These are phyloP conservation scores for Leccinum longicurvipes DNA, from an alignment of 768 basidiomycete genomes.

Conservation along the genomic window DNA sequence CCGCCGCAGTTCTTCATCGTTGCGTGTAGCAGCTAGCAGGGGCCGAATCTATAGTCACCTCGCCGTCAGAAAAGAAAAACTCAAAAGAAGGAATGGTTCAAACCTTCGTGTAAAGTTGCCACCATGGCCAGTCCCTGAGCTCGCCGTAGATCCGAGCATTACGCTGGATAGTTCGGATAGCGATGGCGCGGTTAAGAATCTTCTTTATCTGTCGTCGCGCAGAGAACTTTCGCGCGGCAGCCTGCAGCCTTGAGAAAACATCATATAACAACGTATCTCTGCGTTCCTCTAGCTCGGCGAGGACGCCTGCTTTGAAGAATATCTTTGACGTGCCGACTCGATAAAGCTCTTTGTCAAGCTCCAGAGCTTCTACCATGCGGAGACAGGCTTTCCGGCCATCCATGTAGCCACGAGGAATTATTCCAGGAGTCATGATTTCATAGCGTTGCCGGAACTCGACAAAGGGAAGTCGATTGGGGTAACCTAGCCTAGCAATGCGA, in stretches of 20 bases:
- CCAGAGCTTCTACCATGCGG: conserved; percentile 85
- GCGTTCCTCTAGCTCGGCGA: conserved; percentile 93
- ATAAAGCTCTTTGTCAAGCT: conserved; percentile 80
- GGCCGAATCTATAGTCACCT: conserved; percentile 70
- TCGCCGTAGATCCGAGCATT: conserved; percentile 92
- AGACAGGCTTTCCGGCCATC: conserved; percentile 93
- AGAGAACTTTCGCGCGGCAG: conserved; percentile 79
- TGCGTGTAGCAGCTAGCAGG: conserved; percentile 85
- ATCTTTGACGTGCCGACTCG: conserved; percentile 96
- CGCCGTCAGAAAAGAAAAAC: conserved; percentile 4
- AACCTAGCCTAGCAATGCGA: conserved; percentile 94
- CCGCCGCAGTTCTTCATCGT: conserved; percentile 85
- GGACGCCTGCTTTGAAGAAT: conserved; percentile 97
- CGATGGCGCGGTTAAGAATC: conserved; percentile 86
- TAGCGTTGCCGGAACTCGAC: conserved; percentile 97
- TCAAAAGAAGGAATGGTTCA: neutral
- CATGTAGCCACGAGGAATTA: conserved; percentile 95
- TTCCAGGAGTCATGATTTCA: conserved; percentile 90
- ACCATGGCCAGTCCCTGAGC: conserved; percentile 97
- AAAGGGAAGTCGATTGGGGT: conserved; percentile 95
- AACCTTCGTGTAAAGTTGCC: conserved; percentile 95
- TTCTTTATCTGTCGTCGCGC: conserved; percentile 92
- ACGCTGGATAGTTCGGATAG: conserved; percentile 88
- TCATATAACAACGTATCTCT: conserved; percentile 86
- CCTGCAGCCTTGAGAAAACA: conserved; percentile 85